Conservation (phyloP, 2,329 filamentous ascomycete genomes). For the Hypoxylon sp. region DNA sequence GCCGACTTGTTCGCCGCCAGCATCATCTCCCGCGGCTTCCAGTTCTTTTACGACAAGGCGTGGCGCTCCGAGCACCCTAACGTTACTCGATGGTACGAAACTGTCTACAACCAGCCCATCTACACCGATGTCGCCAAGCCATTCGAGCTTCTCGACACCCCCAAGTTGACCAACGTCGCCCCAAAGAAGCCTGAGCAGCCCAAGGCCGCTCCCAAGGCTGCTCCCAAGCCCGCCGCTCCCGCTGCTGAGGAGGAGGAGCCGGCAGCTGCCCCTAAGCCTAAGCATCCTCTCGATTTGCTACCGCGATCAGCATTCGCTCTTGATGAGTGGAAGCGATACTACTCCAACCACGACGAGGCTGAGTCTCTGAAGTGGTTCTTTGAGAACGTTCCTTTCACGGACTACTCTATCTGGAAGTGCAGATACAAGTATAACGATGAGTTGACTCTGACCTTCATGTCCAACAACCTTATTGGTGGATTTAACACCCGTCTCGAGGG, state of each 20-base stretch:
- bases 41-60: slow-evolving; percentile 92
- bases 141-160: slow-evolving; percentile 83
- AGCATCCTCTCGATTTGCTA: slow-evolving; percentile 93
- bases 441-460: slow-evolving; percentile 98
- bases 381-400: slow-evolving; percentile 92
- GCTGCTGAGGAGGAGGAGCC: slow-evolving; percentile 66
- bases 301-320: slow-evolving; percentile 83
- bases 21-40: slow-evolving; percentile 87
- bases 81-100: slow-evolving; percentile 93
- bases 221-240: slow-evolving; percentile 58
- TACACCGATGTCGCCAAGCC: slow-evolving; percentile 83
- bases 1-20: slow-evolving; percentile 89
- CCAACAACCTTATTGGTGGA: slow-evolving; percentile 96
- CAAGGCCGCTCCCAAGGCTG: slow-evolving; percentile 61
- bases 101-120: slow-evolving; percentile 91
- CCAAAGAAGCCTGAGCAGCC: slow-evolving; percentile 82
- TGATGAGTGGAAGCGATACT: slow-evolving; percentile 98
- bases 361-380: slow-evolving; percentile 97
- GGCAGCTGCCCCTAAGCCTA: slow-evolving; percentile 81
- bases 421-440: slow-evolving; percentile 99
- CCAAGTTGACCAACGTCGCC: slow-evolving; percentile 75
- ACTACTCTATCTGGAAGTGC: slow-evolving; percentile 94
- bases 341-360: slow-evolving; percentile 93
- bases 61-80: slow-evolving; percentile 88
- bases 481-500: slow-evolving; percentile 98